Percentiles rank a stretch among this genome's conserved stretches.
phyloP scores from a whole-genome alignment of 148 eudicot genomes.

The Tetragonia tetragonoides region DNA sequence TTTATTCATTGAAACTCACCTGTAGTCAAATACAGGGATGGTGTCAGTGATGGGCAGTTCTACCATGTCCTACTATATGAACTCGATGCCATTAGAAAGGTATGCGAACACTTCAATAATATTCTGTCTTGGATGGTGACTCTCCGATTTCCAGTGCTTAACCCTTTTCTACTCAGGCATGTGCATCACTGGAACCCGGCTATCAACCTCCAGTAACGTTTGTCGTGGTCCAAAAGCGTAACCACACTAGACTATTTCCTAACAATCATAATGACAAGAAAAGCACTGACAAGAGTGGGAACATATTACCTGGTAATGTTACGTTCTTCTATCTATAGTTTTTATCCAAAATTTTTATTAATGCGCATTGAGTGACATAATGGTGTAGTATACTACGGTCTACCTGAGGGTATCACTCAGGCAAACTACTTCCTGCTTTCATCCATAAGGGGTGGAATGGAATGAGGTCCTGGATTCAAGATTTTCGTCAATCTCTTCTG shows the following conservation, averaged over 20 bases:
- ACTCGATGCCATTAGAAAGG: conserved; percentile 97
- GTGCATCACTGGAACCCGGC: conserved; percentile 76
- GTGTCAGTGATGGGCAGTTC: conserved; percentile 94
- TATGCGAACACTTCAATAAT: conserved; percentile 14
- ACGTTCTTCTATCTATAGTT: background rate
- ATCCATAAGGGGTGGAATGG: no score
- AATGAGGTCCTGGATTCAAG: no score
- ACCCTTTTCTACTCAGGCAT: conserved; percentile 50
- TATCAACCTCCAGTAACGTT: conserved; percentile 92
- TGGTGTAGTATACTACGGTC: no score
- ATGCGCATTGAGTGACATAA: no score
- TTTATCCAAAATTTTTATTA: no score
- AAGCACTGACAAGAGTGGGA: conserved; percentile 77
- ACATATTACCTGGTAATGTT: conserved; percentile 70
- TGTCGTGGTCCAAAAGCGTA: conserved; percentile 90
- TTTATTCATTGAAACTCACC: background rate
- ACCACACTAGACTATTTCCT: conserved; percentile 82
- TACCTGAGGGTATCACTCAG: no score
- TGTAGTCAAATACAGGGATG: conserved; percentile 57
- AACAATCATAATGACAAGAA: conserved; percentile 67
- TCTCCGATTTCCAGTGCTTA: background rate
- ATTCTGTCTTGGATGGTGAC: background rate
- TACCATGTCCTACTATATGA: conserved; percentile 84
- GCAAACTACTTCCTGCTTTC: no score
- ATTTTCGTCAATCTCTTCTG: no score